Evolutionary conservation across 148 eudicot species (phyloP).

Genomic region (Euryodendron excelsum): DNA sequence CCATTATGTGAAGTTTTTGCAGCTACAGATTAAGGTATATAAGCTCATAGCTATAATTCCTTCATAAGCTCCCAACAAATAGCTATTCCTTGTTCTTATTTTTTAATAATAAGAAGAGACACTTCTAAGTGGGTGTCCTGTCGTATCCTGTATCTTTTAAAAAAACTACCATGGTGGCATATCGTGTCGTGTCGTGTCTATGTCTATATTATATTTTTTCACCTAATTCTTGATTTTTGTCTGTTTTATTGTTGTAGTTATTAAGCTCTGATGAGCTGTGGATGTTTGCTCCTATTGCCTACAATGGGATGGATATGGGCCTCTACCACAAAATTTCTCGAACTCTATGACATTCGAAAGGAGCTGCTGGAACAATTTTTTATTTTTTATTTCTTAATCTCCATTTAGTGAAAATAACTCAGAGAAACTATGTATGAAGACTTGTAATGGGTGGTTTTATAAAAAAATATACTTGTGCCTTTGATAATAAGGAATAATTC

Average conservation of each 20-base stretch:
- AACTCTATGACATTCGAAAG: slow-evolving; percentile 19
- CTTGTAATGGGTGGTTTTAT: background rate
- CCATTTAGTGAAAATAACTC: background rate
- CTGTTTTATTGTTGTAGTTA: slow-evolving; percentile 30
- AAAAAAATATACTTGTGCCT: background rate
- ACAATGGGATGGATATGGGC: slow-evolving; percentile 61
- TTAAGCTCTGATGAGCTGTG: slow-evolving; percentile 76
- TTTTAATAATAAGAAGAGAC: no score
- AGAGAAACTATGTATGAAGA: background rate
- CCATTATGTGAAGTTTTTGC: slow-evolving; percentile 60
- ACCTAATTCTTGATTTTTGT: background rate
- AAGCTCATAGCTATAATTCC: background rate
- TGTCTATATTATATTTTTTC: background rate
- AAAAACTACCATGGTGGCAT: no score
- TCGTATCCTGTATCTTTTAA: background rate
- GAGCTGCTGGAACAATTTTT: background rate
- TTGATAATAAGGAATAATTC: slow-evolving; percentile 3
- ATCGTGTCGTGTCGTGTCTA: no score
- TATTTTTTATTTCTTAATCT: background rate
- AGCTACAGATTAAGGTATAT: slow-evolving; percentile 55
- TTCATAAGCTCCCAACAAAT: background rate
- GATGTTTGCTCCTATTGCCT: slow-evolving; percentile 76
- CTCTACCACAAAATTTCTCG: slow-evolving; percentile 43
- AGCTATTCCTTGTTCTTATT: no score
- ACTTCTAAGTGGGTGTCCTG: no score